A percentile compares a stretch with the other conserved stretches of the same genome.
Conservation (phyloP, 208 protist species). For the Trypanosoma platydactyli region DNA sequence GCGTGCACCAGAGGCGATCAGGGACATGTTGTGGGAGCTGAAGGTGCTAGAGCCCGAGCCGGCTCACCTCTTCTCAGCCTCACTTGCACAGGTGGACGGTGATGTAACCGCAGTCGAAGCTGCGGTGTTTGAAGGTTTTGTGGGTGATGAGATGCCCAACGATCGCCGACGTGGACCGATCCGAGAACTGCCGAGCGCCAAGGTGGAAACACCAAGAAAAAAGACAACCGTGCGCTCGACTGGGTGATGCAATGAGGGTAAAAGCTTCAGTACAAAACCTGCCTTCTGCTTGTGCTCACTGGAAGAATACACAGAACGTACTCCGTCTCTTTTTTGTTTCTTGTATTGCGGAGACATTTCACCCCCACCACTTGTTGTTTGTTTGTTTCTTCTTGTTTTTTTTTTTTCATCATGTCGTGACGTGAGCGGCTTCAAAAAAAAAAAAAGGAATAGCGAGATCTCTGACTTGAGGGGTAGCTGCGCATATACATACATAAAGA, state of each 20-base stretch:
- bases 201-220: too few species aligned
- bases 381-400: constrained; percentile 10
- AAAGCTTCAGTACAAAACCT: too few species aligned
- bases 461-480: too few species aligned
- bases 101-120: not conserved
- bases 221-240: too few species aligned
- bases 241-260: too few species aligned
- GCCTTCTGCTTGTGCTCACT: too few species aligned
- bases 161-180: constrained; percentile 17
- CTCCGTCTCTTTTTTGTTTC: too few species aligned
- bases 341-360: too few species aligned
- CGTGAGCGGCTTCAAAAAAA: constrained; percentile 12
- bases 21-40: constrained; percentile 56
- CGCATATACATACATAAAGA: too few species aligned
- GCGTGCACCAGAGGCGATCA: constrained; percentile 52
- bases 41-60: constrained; percentile 56
- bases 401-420: not conserved
- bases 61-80: constrained; percentile 46
- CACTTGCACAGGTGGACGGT: not conserved
- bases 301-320: too few species aligned
- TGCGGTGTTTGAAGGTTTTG: constrained; percentile 8
- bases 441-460: constrained; percentile 6
- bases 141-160: constrained; percentile 14
- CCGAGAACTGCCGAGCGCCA: constrained; percentile 18
- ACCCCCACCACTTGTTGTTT: not conserved